Base-by-base conservation (phyloP, 768 basidiomycete species). In the Hirschioporus abietinus region DNA sequence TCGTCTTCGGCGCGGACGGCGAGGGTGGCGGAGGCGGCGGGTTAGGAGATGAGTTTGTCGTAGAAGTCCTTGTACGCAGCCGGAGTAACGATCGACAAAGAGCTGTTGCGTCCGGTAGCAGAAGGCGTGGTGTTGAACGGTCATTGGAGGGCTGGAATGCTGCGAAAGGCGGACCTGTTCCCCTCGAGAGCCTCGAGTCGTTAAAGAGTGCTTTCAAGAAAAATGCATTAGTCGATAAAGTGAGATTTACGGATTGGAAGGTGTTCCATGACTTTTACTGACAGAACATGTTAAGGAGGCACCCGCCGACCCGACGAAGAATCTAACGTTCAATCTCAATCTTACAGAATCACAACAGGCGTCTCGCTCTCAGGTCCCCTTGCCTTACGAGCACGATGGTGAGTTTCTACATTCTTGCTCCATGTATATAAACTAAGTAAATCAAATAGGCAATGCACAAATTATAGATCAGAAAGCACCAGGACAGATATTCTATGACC, bases 341-440 rank as follows among this genome's bases (percentile, higher is more conserved):
- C 84, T 98, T 65, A 98, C 95, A 9, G 81, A 85, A 18, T 85
- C 90, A 25, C 96, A 98, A 73, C 88, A 89, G 72, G 83, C 85
- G 68, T 88, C 90, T 24, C 84, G 93, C 64, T 88, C 92, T 1
- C 83, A 86, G 66, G 95, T 98, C 1, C 91, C 93, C 17, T 78
- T 98, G 42, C 96, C 96, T 1, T 99, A 97, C 73, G 91, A 84
- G 1, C 95, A 96, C 72, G 88, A 92, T 80, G 93, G 93, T 86
- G 71, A 70, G 74, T 60, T 65, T n/a, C 25, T 66, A 61, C 35
- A 20, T 30, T 25, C n/a, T 42, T 17, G 17, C 57, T 24, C 64
- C 26, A 26, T 1, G 23, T 58, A 42, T 26, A 27, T 27, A 30
- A 24, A 65, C 35, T 27, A 26, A 66, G 62, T 25, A 17, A 9